These are phyloP conservation scores for Myriangium duriaei DNA, from an alignment of 2,329 filamentous ascomycete genomes.

Conservation along the genomic window DNA sequence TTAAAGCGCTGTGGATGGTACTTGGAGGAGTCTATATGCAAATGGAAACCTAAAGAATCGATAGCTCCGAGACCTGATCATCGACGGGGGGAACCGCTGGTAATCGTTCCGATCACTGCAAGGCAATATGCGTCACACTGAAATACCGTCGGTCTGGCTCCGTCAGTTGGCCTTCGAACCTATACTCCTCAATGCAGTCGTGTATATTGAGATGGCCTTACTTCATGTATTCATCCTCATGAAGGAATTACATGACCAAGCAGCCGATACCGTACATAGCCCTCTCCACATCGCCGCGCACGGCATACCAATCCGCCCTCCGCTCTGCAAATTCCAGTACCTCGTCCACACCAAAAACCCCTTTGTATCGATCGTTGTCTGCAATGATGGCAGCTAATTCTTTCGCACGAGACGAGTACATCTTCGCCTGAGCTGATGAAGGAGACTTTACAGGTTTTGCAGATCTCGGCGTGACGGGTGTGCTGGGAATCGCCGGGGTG, in stretches of 20 bases:
- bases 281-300: slow-evolving; percentile 78
- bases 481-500: slow-evolving; percentile 18
- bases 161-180: no score
- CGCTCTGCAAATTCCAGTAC: slow-evolving; percentile 95
- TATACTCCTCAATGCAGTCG: no score
- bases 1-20: no score
- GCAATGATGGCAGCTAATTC: slow-evolving; percentile 93
- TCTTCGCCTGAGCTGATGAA: slow-evolving; percentile 32
- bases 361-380: slow-evolving; percentile 76
- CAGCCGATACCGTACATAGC: slow-evolving; percentile 97
- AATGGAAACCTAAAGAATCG: no score
- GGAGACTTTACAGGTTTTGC: slow-evolving; percentile 12
- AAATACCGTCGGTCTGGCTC: no score
- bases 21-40: no score
- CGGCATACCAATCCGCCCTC: slow-evolving; percentile 86
- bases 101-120: no score
- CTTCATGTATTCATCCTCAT: background rate
- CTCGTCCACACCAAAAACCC: slow-evolving; percentile 89
- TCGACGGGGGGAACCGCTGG: no score
- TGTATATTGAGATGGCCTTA: no score
- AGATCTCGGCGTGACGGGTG: no score
- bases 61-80: no score
- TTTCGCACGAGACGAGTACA: slow-evolving; percentile 55
- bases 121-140: no score
- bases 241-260: slow-evolving; percentile 64